Conservation (phyloP, 306 rosid species). For the Lupinus albus region DNA sequence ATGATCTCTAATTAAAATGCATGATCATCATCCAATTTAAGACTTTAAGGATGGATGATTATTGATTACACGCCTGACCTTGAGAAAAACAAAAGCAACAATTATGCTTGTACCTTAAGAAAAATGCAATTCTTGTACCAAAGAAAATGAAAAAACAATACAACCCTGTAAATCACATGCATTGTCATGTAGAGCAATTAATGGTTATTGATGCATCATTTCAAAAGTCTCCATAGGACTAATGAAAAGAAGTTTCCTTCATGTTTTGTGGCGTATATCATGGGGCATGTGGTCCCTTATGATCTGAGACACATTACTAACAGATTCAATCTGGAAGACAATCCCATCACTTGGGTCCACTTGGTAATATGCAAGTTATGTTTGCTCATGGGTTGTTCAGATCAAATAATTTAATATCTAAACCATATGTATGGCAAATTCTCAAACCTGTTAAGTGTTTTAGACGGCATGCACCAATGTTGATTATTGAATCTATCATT, state of each 20-base stretch:
- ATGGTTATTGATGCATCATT: slow-evolving; percentile 17
- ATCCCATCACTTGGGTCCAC: neutral
- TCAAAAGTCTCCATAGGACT: slow-evolving; percentile 18
- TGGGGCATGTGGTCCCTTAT: neutral
- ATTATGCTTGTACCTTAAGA: too few relatives aligned
- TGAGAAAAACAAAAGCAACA: too few relatives aligned
- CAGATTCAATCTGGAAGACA: neutral
- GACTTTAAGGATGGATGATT: too few relatives aligned
- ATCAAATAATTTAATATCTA: neutral
- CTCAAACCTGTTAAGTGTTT: neutral
- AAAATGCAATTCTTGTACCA: neutral
- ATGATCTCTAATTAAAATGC: too few relatives aligned
- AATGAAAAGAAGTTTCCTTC: slow-evolving; percentile 2
- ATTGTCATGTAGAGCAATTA: slow-evolving; percentile 32
- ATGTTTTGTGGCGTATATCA: neutral
- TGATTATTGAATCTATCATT: too few relatives aligned
- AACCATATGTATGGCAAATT: neutral
- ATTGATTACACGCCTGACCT: too few relatives aligned
- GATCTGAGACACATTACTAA: neutral
- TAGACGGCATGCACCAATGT: neutral
- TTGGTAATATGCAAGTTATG: neutral
- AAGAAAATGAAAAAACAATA: too few relatives aligned
- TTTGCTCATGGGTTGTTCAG: neutral
- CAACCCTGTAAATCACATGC: neutral
- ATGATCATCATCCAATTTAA: too few relatives aligned